Conservation (phyloP, 257 asterid genomes). For the Fraxinus cuspidata region DNA sequence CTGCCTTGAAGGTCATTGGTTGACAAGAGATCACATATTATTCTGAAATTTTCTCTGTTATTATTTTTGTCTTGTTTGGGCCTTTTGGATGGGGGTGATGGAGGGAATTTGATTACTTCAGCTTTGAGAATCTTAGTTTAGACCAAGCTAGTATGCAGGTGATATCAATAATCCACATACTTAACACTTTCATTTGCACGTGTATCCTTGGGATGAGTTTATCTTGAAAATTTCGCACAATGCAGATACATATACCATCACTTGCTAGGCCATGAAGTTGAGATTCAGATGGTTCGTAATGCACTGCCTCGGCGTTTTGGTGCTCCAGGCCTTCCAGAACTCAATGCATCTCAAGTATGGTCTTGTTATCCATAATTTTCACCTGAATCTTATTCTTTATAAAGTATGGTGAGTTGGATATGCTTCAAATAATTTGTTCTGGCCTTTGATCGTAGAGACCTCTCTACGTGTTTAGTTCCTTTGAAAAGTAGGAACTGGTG, state of each 20-base stretch:
- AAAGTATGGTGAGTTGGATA: not conserved
- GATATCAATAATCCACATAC: not conserved
- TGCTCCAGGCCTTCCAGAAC: slow-evolving; percentile 98
- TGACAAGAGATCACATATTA: not conserved
- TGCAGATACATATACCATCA: slow-evolving; percentile 97
- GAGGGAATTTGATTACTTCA: not conserved
- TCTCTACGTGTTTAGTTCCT: slow-evolving; percentile 5
- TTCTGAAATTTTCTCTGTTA: not conserved
- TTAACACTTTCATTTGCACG: not conserved
- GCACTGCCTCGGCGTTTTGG: slow-evolving; percentile 97
- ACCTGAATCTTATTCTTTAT: slow-evolving; percentile 11
- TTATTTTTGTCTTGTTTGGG: not conserved
- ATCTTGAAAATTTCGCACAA: slow-evolving; percentile 15
- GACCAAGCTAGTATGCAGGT: slow-evolving; percentile 15
- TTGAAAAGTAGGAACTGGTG: slow-evolving; percentile 11
- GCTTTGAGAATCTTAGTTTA: not conserved
- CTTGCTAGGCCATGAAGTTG: slow-evolving; percentile 97
- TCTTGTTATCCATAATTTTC: slow-evolving; percentile 6
- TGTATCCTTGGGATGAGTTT: not conserved
- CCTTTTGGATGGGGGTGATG: not conserved
- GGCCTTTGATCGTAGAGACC: slow-evolving; percentile 3
- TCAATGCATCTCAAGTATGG: slow-evolving; percentile 95
- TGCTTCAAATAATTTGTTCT: slow-evolving; percentile 9
- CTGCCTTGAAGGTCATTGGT: not conserved
- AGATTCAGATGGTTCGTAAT: slow-evolving; percentile 97